Percentiles rank a stretch among this genome's conserved stretches.
Conservation (phyloP, 306 rosid species). For the Trifolium pratense region DNA sequence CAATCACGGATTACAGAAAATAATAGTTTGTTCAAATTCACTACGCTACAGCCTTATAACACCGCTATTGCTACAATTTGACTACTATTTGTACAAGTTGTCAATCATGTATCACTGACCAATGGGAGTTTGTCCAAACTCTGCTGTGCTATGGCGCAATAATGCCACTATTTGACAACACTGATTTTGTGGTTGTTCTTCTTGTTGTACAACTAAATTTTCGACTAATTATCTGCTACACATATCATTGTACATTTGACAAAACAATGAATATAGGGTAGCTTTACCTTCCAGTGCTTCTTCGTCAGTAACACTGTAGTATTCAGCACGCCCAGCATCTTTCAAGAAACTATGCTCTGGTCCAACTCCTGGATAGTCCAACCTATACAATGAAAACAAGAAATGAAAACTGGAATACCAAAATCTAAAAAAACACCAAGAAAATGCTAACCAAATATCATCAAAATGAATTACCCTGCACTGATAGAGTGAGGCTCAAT, state of each 20-base stretch:
- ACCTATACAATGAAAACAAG: slow-evolving; percentile 47
- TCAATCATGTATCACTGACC: too few species aligned
- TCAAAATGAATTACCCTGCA: slow-evolving; percentile 71
- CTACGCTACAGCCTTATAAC: too few species aligned
- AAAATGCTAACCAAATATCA: not conserved
- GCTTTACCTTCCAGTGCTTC: slow-evolving; percentile 94
- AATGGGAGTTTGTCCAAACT: too few species aligned
- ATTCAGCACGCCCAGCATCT: slow-evolving; percentile 80
- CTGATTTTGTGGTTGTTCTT: not conserved
- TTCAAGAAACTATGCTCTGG: slow-evolving; percentile 96
- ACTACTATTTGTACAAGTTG: too few species aligned
- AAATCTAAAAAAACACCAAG: too few species aligned
- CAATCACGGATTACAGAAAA: too few species aligned
- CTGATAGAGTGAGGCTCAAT: slow-evolving; percentile 95
- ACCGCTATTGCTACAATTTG: too few species aligned
- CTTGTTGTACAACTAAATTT: slow-evolving; percentile 1
- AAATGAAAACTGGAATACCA: too few species aligned
- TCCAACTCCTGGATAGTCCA: slow-evolving; percentile 99
- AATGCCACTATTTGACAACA: too few species aligned
- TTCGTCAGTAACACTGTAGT: slow-evolving; percentile 74
- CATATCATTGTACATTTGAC: slow-evolving; percentile 12
- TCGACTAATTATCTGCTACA: slow-evolving; percentile 8
- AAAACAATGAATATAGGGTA: slow-evolving; percentile 1
- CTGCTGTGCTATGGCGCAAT: too few species aligned
- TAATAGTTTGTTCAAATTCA: too few species aligned